These are phyloP conservation scores for Excoecaria cochinchinensis DNA, from an alignment of 345 rosid genomes.

Conservation along the genomic window DNA sequence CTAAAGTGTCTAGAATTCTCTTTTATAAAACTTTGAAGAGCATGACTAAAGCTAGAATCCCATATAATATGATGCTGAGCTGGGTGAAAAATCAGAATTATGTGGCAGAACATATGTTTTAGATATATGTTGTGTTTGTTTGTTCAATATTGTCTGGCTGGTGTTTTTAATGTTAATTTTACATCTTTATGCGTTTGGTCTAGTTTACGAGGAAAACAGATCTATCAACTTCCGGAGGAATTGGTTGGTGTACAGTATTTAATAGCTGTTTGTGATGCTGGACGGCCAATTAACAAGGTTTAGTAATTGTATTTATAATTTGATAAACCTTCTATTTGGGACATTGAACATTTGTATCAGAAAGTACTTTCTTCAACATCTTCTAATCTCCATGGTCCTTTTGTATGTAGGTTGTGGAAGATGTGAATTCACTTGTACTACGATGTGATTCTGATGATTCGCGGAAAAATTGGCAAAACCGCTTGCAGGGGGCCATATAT, in stretches of 20 bases:
- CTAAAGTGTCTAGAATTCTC: not conserved
- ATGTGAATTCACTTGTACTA: constrained; percentile 68
- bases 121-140: not conserved
- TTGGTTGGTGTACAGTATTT: constrained; percentile 67
- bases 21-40: not conserved
- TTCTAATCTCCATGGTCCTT: constrained; percentile 16
- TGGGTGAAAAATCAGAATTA: not conserved
- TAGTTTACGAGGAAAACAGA: constrained; percentile 87
- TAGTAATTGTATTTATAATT: not conserved
- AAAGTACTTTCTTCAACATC: constrained; percentile 12
- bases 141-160: not conserved
- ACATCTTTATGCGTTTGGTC: constrained; percentile 22
- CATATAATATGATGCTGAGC: not conserved
- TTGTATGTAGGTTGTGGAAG: constrained; percentile 69
- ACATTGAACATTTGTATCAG: constrained; percentile 11
- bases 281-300: constrained; percentile 60
- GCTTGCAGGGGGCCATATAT: constrained; percentile 85
- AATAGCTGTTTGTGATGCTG: constrained; percentile 69
- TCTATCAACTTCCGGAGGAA: constrained; percentile 62
- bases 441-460: constrained; percentile 71
- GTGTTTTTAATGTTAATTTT: constrained; percentile 11
- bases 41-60: not conserved
- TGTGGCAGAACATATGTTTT: not conserved
- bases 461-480: constrained; percentile 72
- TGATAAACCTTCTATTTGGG: constrained; percentile 6